Evolutionary conservation across 768 basidiomycete genomes (phyloP), one percentile per base, ranked within the genome.

Genomic region (Podaxis mareebaensis): DNA sequence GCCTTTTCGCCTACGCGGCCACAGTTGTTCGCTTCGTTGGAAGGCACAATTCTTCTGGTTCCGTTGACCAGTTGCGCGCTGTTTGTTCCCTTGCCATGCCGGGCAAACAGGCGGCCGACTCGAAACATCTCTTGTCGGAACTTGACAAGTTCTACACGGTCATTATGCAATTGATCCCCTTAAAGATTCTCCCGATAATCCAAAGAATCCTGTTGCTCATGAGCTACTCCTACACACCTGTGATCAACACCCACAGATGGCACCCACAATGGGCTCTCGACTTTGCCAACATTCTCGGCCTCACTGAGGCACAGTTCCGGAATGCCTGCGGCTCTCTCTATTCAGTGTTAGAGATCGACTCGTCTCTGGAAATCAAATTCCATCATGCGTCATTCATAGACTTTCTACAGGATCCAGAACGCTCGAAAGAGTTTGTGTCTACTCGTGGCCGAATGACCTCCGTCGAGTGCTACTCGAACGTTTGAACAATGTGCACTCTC

Each of bases 331-430:
- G 28, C 6, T 8, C 13, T 12, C 36, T 28, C 22, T 24, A 30
- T 20, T 53, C 52, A 3, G 24, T 42, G 2, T 7, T 42, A n/a
- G 26, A 53, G 4, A 52, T 7, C 30, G 1, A 49, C 11, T n/a
- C 42, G 15, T n/a, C 42, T 3, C 20, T 11, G 8, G 24, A 49
- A 12, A 49, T 26, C 3, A 49, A 22, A 20, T 61, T 61, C 52
- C 22, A 61, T 26, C 60, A 61, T n/a, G 60, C 60, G 13, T 61
- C 60, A 11, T 61, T 61, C 33, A 20, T 60, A 20, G 58, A 61
- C 12, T 61, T 53, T 8, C 10, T 53, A 33, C 52, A 20, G 28
- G 60, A 61, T 53, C 26, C 53, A 64, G 60, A 38, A n/a, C 10
- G 53, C 49, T 33, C 44, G 8, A 17, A 26, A 33, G 28, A 22